phyloP scores from a whole-genome alignment of 2,329 filamentous ascomycete species.

The Emydomyces testavorans region DNA sequence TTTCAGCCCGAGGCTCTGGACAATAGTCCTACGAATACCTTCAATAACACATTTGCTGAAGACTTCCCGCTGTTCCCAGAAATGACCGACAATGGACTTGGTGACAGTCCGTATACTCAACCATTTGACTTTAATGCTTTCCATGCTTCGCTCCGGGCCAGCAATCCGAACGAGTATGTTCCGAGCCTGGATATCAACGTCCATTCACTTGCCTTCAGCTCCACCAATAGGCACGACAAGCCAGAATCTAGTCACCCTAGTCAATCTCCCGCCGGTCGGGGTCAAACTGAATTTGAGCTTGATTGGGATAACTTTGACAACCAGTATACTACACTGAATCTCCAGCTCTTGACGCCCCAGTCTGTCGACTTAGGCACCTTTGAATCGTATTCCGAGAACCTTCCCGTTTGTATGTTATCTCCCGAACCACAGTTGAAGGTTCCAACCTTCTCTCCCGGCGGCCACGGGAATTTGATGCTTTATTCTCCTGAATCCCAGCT shows the following conservation, averaged over 20 bases:
- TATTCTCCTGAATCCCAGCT: slow-evolving; percentile 22
- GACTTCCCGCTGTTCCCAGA: slow-evolving; percentile 24
- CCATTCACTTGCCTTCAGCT: slow-evolving; percentile 20
- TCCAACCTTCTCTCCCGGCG: slow-evolving; percentile 21
- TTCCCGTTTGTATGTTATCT: slow-evolving; percentile 13
- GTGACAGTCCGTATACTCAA: slow-evolving; percentile 15
- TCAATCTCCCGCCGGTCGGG: slow-evolving; percentile 17
- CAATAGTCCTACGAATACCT: background rate
- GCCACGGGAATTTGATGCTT: slow-evolving; percentile 23
- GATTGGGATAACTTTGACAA: slow-evolving; percentile 18
- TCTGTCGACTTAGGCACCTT: slow-evolving; percentile 6
- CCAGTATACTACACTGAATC: slow-evolving; percentile 22
- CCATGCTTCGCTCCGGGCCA: slow-evolving; percentile 22
- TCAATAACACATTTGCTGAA: slow-evolving; percentile 8
- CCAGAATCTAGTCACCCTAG: background rate
- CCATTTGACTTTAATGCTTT: slow-evolving; percentile 22
- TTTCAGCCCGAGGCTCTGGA: slow-evolving; percentile 11
- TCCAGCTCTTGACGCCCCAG: slow-evolving; percentile 21
- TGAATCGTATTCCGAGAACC: background rate
- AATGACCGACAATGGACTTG: slow-evolving; percentile 17
- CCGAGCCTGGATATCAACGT: slow-evolving; percentile 21
- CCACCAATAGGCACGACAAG: background rate
- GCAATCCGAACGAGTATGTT: slow-evolving; percentile 23
- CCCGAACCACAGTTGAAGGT: slow-evolving; percentile 15
- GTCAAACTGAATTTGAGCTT: slow-evolving; percentile 14